These are phyloP conservation scores for Coniella vitis DNA, from an alignment of 2,329 filamentous ascomycete genomes.

Conservation along the genomic window DNA sequence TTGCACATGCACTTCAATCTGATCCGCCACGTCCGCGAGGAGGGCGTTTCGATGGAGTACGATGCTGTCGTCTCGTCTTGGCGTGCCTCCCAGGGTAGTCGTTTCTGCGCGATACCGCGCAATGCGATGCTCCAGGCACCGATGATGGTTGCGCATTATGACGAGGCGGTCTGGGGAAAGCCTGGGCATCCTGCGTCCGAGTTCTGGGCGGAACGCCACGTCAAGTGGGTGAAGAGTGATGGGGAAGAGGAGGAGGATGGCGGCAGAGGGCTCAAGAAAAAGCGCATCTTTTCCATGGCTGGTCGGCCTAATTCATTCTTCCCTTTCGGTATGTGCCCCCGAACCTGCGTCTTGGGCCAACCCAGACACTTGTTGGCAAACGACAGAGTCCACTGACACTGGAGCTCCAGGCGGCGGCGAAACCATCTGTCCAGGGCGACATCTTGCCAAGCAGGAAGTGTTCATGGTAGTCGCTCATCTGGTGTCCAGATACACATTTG, in stretches of 20 bases:
- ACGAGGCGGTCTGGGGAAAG: constrained; percentile 13
- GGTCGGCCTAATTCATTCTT: constrained; percentile 3
- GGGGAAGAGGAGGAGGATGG: neutral
- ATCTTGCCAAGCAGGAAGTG: constrained; percentile 34
- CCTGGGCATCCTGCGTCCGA: constrained; percentile 10
- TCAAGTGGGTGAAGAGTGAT: constrained; percentile 3
- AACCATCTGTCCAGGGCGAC: constrained; percentile 30
- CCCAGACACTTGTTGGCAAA: no score
- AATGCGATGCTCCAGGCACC: constrained; percentile 21
- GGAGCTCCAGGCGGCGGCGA: no score
- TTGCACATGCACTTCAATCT: constrained; percentile 22
- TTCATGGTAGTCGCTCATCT: constrained; percentile 26
- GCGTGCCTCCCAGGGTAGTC: no score
- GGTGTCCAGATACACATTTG: constrained; percentile 25
- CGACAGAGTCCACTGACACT: no score
- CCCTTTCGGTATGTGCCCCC: no score
- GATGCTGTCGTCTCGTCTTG: no score
- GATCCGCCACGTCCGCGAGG: constrained; percentile 18
- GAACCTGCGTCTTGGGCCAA: no score
- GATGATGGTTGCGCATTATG: constrained; percentile 20
- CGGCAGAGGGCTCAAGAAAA: neutral
- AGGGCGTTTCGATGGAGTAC: constrained; percentile 17
- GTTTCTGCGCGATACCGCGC: no score
- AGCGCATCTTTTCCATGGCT: constrained; percentile 1
- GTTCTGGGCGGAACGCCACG: constrained; percentile 15